Conservation (phyloP, 73 alveolate genomes). For the Stentor coeruleus region DNA sequence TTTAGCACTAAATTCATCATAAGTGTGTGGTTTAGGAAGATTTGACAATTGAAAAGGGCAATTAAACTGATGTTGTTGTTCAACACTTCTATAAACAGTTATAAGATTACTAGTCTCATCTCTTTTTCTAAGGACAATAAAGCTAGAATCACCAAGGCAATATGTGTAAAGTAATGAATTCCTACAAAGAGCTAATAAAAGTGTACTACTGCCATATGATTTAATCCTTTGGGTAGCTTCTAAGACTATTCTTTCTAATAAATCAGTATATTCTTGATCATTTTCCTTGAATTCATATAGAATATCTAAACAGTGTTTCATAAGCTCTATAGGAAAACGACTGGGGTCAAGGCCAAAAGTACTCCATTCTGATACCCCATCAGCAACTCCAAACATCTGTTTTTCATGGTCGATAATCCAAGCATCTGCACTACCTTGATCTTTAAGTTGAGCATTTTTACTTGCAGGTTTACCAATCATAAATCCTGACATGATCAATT, state of each 20-base stretch:
- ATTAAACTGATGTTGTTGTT: conserved; percentile 24
- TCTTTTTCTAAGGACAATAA: conserved; percentile 1
- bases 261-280: neutral
- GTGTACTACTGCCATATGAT: conserved; percentile 18
- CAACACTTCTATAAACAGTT: neutral
- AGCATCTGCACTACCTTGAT: conserved; percentile 49
- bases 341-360: conserved; percentile 49
- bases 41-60: conserved; percentile 29
- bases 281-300: neutral
- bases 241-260: neutral
- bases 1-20: neutral
- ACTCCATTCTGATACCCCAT: conserved; percentile 66
- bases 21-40: conserved; percentile 15
- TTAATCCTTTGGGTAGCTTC: neutral
- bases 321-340: conserved; percentile 36
- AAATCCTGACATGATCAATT: neutral
- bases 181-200: neutral
- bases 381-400: conserved; percentile 58
- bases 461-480: conserved; percentile 15
- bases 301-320: conserved; percentile 1
- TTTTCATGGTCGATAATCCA: conserved; percentile 29
- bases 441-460: neutral
- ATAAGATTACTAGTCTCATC: neutral
- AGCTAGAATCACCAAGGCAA: conserved; percentile 25
- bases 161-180: neutral